Evolutionary conservation across 108 stramenopile genomes (phyloP).

Genomic region (Seminavis robusta): DNA sequence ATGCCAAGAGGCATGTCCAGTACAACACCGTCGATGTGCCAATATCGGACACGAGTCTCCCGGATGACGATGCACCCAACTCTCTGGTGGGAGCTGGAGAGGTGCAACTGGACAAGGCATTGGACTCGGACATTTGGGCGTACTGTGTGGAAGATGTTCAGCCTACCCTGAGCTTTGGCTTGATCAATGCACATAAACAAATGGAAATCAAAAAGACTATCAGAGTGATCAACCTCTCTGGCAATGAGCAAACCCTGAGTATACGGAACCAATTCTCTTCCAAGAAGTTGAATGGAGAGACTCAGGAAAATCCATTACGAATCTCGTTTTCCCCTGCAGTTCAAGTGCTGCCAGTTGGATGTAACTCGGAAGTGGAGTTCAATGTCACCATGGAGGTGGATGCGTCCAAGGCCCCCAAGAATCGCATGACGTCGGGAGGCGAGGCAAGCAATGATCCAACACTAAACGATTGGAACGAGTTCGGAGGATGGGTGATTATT

Average conservation of each 20-base stretch:
- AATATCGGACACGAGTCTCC: background rate
- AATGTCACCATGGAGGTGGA: constrained; percentile 10
- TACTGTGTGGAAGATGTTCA: constrained; percentile 22
- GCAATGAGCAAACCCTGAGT: background rate
- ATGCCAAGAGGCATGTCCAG: constrained; percentile 10
- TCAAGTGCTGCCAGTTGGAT: constrained; percentile 7
- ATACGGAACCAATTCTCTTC: constrained; percentile 1
- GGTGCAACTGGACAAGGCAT: constrained; percentile 13
- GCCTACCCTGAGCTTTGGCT: constrained; percentile 17
- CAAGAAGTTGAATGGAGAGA: background rate
- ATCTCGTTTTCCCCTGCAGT: background rate
- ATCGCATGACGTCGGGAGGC: constrained; percentile 19
- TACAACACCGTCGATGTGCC: background rate
- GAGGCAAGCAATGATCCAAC: background rate
- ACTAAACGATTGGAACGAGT: constrained; percentile 22
- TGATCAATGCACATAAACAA: constrained; percentile 13
- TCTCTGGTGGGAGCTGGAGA: constrained; percentile 28
- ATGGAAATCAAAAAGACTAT: background rate
- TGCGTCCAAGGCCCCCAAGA: constrained; percentile 11
- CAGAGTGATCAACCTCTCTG: background rate
- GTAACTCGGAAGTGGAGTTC: background rate
- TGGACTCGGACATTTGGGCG: constrained; percentile 28
- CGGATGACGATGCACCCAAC: constrained; percentile 5
- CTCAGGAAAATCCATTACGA: too few relatives aligned
- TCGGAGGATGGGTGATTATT: constrained; percentile 23